Evolutionary conservation across 2,329 filamentous ascomycete species (phyloP).

Genomic region (Emergomyces orientalis): DNA sequence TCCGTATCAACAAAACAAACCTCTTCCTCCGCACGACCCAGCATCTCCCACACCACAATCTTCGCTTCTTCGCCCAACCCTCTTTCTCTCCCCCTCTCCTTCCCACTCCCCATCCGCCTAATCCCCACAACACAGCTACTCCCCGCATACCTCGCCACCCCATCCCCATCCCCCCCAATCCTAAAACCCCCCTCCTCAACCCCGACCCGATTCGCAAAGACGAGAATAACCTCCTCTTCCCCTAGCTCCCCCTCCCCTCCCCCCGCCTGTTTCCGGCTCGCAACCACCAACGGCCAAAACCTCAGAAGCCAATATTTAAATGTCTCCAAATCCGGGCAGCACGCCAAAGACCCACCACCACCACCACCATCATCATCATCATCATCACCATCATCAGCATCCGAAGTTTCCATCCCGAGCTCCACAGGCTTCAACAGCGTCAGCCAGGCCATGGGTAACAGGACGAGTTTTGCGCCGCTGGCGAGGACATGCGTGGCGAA

Average conservation of each 20-base stretch:
- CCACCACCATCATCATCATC: constrained; percentile 12
- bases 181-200: constrained; percentile 27
- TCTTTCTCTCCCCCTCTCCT: constrained; percentile 9
- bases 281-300: constrained; percentile 43
- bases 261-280: constrained; percentile 16
- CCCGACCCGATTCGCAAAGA: constrained; percentile 41
- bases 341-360: neutral
- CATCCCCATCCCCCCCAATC: constrained; percentile 26
- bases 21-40: constrained; percentile 38
- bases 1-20: constrained; percentile 40
- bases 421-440: constrained; percentile 43
- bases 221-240: constrained; percentile 32
- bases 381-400: constrained; percentile 21
- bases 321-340: constrained; percentile 48
- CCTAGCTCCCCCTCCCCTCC: constrained; percentile 15
- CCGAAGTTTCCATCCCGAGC: constrained; percentile 23
- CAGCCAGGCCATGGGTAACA: constrained; percentile 57
- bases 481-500: constrained; percentile 49
- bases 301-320: constrained; percentile 55
- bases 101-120: constrained; percentile 13
- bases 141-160: constrained; percentile 39
- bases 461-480: constrained; percentile 42
- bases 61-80: constrained; percentile 18
- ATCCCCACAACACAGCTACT: constrained; percentile 39
- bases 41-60: constrained; percentile 39